Evolutionary conservation across 352 stramenopile species (phyloP).

Genomic region (Pythium angustatum): DNA sequence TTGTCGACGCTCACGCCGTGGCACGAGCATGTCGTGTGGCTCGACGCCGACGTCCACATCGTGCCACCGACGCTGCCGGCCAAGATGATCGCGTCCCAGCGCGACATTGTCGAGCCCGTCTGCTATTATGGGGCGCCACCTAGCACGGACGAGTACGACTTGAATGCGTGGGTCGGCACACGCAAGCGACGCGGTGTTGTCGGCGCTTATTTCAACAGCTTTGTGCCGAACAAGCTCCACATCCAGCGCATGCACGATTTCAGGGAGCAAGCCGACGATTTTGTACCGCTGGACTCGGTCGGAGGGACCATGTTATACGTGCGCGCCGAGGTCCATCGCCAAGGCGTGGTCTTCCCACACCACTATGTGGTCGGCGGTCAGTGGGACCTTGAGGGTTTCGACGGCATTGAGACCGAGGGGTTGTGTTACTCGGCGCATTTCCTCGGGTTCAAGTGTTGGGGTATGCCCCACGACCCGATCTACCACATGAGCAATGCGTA

Average conservation of each 20-base stretch:
- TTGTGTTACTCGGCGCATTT: constrained; percentile 53
- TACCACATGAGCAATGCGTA: too few relatives aligned
- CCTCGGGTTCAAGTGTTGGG: constrained; percentile 50
- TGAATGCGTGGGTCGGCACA: constrained; percentile 25
- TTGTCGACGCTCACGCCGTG: constrained; percentile 37
- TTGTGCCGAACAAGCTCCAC: constrained; percentile 2
- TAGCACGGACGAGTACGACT: constrained; percentile 20
- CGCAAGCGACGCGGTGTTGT: too few relatives aligned
- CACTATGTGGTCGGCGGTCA: constrained; percentile 45
- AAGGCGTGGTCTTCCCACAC: constrained; percentile 46
- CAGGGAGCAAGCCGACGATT: constrained; percentile 14
- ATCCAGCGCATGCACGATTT: constrained; percentile 10
- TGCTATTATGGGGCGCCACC: constrained; percentile 2
- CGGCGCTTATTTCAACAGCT: too few relatives aligned
- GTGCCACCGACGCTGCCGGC: constrained; percentile 28
- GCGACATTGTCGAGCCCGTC: constrained; percentile 26
- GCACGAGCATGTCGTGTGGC: constrained; percentile 47
- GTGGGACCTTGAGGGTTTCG: constrained; percentile 42
- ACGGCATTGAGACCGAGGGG: constrained; percentile 56
- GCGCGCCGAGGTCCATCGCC: constrained; percentile 43
- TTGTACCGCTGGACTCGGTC: constrained; percentile 44
- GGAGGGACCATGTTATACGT: constrained; percentile 55
- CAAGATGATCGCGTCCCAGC: constrained; percentile 35
- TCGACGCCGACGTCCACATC: constrained; percentile 36
- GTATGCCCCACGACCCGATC: constrained; percentile 42